Conservation (phyloP, 208 protist genomes). For the Leishmania tropica region DNA sequence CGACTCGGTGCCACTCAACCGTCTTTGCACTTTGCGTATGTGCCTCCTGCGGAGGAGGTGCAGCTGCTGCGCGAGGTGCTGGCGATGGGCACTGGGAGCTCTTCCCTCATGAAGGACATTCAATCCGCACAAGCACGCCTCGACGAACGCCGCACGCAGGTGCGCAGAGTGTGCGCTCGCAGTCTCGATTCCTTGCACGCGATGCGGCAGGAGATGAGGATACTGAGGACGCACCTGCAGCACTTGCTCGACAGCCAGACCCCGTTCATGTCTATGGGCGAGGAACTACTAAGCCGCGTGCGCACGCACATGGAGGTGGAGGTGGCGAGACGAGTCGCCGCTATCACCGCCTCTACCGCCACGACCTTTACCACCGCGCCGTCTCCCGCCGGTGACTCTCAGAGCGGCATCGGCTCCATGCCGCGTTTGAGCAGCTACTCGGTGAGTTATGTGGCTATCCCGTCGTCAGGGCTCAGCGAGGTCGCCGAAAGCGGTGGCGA, state of each 20-base stretch:
- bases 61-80: conserved; percentile 72
- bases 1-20: conserved; percentile 34
- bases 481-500: neutral
- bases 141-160: conserved; percentile 18
- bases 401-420: neutral
- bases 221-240: conserved; percentile 40
- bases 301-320: conserved; percentile 30
- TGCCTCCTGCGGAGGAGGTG: conserved; percentile 69
- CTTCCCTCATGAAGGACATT: conserved; percentile 60
- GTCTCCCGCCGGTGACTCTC: neutral
- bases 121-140: conserved; percentile 36
- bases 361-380: neutral
- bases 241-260: conserved; percentile 27
- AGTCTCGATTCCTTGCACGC: conserved; percentile 25
- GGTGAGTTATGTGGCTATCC: neutral
- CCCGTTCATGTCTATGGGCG: conserved; percentile 47
- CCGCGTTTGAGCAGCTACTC: neutral
- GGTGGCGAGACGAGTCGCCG: conserved; percentile 20
- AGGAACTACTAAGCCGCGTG: conserved; percentile 33
- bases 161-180: conserved; percentile 30
- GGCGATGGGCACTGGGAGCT: conserved; percentile 70
- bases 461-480: neutral
- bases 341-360: neutral
- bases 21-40: conserved; percentile 54
- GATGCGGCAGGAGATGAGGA: conserved; percentile 39